A percentile compares a stretch with the other conserved stretches of the same genome.
Conservation (phyloP, 2,329 filamentous ascomycete genomes). For the Clonostachys chloroleuca region DNA sequence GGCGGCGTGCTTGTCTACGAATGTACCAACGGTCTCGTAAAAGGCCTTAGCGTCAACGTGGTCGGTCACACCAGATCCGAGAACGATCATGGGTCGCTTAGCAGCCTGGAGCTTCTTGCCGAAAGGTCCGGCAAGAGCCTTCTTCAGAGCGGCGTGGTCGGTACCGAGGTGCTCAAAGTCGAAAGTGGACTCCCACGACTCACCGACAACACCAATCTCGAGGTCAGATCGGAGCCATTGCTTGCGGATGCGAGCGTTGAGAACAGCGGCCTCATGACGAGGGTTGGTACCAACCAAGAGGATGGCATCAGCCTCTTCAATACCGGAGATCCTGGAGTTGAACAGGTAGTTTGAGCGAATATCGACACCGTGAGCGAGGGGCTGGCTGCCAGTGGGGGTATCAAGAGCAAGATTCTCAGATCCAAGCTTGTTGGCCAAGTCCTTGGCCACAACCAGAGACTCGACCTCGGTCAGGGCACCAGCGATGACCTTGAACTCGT, state of each 20-base stretch:
- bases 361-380: slow-evolving; percentile 88
- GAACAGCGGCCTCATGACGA: slow-evolving; percentile 87
- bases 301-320: slow-evolving; percentile 90
- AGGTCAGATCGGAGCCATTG: slow-evolving; percentile 96
- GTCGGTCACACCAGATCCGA: slow-evolving; percentile 88
- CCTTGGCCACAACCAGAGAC: slow-evolving; percentile 93
- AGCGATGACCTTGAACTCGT: slow-evolving; percentile 94
- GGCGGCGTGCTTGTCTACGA: slow-evolving; percentile 87
- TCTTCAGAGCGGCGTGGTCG: slow-evolving; percentile 77
- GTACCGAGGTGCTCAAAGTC: slow-evolving; percentile 88
- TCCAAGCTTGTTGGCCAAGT: slow-evolving; percentile 91
- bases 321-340: slow-evolving; percentile 91
- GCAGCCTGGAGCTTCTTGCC: slow-evolving; percentile 87
- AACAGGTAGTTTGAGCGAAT: slow-evolving; percentile 93
- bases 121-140: slow-evolving; percentile 78
- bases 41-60: slow-evolving; percentile 88
- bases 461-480: slow-evolving; percentile 90
- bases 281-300: slow-evolving; percentile 94
- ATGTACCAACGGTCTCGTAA: slow-evolving; percentile 84
- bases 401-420: slow-evolving; percentile 95
- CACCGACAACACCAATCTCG: slow-evolving; percentile 85
- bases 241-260: slow-evolving; percentile 96
- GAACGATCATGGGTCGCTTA: slow-evolving; percentile 93
- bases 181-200: slow-evolving; percentile 90
- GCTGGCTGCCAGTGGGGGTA: slow-evolving; percentile 76